A percentile compares a stretch with the other conserved stretches of the same genome.
phyloP scores from a whole-genome alignment of 495 filamentous ascomycete genomes.

The Tuber brumale region DNA sequence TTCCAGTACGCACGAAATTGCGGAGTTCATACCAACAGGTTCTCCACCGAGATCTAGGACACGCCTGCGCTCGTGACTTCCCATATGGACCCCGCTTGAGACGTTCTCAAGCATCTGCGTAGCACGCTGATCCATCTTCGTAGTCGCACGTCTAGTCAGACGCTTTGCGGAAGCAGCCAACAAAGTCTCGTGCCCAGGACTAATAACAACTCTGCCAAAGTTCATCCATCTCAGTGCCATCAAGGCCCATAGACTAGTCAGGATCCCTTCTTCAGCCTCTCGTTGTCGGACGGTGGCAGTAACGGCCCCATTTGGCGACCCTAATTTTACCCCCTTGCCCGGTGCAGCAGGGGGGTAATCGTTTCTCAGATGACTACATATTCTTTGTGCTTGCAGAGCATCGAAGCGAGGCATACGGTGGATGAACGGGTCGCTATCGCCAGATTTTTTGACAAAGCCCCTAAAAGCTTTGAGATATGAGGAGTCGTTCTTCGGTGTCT shows the following conservation, averaged over 20 bases:
- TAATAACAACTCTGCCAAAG: conserved; percentile 65
- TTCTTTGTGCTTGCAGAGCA: conserved; percentile 74
- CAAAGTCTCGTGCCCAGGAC: conserved; percentile 53
- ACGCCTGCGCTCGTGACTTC: conserved; percentile 49
- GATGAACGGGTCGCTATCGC: conserved; percentile 66
- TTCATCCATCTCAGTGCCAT: conserved; percentile 41
- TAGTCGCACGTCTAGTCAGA: conserved; percentile 31
- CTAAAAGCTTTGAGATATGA: conserved; percentile 92
- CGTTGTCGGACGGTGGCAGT: conserved; percentile 19
- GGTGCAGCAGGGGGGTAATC: conserved; percentile 30
- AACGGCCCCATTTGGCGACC: conserved; percentile 13
- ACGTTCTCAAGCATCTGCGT: conserved; percentile 38
- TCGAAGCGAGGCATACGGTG: conserved; percentile 81
- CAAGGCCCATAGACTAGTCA: conserved; percentile 40
- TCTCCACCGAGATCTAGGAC: conserved; percentile 81
- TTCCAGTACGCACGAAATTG: conserved; percentile 3
- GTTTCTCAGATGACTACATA: conserved; percentile 44
- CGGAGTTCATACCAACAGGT: conserved; percentile 37
- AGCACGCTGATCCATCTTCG: conserved; percentile 35
- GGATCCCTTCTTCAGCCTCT: conserved; percentile 39
- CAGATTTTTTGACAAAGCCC: conserved; percentile 55
- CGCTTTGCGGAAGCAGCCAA: conserved; percentile 50
- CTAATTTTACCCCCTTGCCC: conserved; percentile 20
- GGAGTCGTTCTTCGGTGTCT: conserved; percentile 52
- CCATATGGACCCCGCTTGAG: conserved; percentile 12